Evolutionary conservation across 2,329 filamentous ascomycete genomes (phyloP).

Genomic region (Lachnellula hyalina): DNA sequence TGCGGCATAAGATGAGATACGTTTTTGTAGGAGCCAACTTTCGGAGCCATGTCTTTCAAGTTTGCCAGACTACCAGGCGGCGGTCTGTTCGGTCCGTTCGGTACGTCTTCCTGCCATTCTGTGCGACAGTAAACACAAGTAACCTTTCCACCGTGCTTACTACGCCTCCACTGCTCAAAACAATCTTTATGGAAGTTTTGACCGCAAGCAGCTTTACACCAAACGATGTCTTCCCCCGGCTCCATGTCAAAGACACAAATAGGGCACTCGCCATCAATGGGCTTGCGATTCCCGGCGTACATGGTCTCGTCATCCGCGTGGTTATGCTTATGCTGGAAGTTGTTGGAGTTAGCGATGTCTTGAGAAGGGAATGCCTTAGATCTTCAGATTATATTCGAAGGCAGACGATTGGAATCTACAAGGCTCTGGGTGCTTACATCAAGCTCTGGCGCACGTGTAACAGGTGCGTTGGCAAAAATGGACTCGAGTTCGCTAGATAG

Average conservation of each 20-base stretch:
- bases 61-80: slow-evolving; percentile 8
- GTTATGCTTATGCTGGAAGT: not conserved
- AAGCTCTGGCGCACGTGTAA: slow-evolving; percentile 10
- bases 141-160: slow-evolving; percentile 38
- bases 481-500: slow-evolving; percentile 12
- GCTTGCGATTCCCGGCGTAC: slow-evolving; percentile 16
- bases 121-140: slow-evolving; percentile 60
- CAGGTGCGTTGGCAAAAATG: slow-evolving; percentile 17
- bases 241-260: slow-evolving; percentile 21
- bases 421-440: not conserved
- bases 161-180: slow-evolving; percentile 48
- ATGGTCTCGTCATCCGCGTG: slow-evolving; percentile 4
- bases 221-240: slow-evolving; percentile 41
- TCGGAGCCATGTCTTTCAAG: slow-evolving; percentile 14
- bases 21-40: slow-evolving; percentile 16
- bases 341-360: too few relatives aligned
- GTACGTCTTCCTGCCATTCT: slow-evolving; percentile 43
- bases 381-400: too few relatives aligned
- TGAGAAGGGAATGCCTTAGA: too few relatives aligned
- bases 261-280: slow-evolving; percentile 17
- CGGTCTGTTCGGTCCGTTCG: not conserved
- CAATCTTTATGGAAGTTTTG: slow-evolving; percentile 50
- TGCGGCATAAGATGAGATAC: slow-evolving; percentile 12
- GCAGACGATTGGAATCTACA: too few relatives aligned
- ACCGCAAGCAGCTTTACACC: slow-evolving; percentile 53